Conservation (phyloP, 73 alveolate species). For the Uronychia binucleata region DNA sequence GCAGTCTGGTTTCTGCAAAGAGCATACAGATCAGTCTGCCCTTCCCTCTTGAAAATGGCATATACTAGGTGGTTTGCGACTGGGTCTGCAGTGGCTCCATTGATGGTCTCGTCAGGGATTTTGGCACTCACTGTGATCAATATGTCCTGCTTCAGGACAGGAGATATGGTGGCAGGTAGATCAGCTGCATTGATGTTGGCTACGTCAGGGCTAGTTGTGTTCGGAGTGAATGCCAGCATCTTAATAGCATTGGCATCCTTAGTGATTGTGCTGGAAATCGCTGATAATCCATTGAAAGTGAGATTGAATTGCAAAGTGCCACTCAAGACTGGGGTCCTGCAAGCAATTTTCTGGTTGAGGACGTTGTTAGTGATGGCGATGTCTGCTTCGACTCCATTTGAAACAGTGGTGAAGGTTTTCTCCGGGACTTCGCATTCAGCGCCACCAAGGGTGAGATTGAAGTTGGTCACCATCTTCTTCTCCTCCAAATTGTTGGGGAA, state of each 20-base stretch:
- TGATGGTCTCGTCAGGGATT: not conserved
- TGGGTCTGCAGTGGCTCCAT: not conserved
- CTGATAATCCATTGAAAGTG: not conserved
- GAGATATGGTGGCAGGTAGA: not conserved
- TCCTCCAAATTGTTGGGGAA: conserved; percentile 22
- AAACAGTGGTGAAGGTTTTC: not conserved
- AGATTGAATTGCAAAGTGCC: not conserved
- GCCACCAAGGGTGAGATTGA: not conserved
- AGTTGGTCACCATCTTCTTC: conserved; percentile 1
- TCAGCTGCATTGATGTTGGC: not conserved
- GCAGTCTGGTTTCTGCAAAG: not conserved
- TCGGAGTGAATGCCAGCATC: not conserved
- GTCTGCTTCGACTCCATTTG: not conserved
- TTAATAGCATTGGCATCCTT: not conserved
- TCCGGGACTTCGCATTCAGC: not conserved
- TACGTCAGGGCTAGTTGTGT: not conserved
- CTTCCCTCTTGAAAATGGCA: not conserved
- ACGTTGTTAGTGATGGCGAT: not conserved
- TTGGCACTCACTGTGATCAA: not conserved
- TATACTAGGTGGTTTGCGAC: not conserved
- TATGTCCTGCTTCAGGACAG: not conserved
- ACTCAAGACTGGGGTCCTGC: not conserved
- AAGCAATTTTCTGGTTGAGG: not conserved
- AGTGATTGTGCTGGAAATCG: not conserved
- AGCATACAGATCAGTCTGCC: not conserved